These are phyloP conservation scores for Dillenia suffruticosa DNA, from an alignment of 164 flowering plant genomes.

Conservation along the genomic window DNA sequence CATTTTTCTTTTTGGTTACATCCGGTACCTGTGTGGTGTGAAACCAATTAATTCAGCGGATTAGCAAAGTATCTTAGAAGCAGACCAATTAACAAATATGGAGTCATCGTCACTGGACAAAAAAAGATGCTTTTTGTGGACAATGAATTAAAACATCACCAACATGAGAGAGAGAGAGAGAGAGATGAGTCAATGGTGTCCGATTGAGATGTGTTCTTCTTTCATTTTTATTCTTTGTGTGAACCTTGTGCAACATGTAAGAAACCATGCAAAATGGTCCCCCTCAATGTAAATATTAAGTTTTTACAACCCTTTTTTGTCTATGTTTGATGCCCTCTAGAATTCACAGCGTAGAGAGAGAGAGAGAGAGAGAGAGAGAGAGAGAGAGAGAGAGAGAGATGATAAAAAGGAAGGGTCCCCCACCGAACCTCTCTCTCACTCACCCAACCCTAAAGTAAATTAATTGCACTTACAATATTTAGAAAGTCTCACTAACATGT, in stretches of 20 bases:
- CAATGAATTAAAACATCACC: not conserved
- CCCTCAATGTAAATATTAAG: not conserved
- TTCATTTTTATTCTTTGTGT: slow-evolving; percentile 11
- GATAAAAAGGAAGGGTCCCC: slow-evolving; percentile 17
- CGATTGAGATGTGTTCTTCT: slow-evolving; percentile 10
- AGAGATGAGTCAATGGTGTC: slow-evolving; percentile 1
- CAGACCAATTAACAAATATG: too few species aligned
- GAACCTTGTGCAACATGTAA: slow-evolving; percentile 11
- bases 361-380: slow-evolving; percentile 3
- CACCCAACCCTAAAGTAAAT: slow-evolving; percentile 23
- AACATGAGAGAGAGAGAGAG: slow-evolving; percentile 9
- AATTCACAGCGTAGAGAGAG: not conserved
- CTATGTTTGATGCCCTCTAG: too few species aligned
- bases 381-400: not conserved
- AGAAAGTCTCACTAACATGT: slow-evolving; percentile 30
- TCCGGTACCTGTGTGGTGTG: too few species aligned
- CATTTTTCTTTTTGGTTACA: too few species aligned
- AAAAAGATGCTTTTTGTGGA: too few species aligned
- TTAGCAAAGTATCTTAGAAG: too few species aligned
- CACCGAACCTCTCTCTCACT: not conserved
- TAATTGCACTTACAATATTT: slow-evolving; percentile 23
- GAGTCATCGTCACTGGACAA: too few species aligned
- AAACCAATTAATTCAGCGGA: too few species aligned
- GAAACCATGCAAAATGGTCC: slow-evolving; percentile 29
- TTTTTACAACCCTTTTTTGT: slow-evolving; percentile 2